phyloP scores from a whole-genome alignment of 108 stramenopile species.

The Schizochytrium sp. region DNA sequence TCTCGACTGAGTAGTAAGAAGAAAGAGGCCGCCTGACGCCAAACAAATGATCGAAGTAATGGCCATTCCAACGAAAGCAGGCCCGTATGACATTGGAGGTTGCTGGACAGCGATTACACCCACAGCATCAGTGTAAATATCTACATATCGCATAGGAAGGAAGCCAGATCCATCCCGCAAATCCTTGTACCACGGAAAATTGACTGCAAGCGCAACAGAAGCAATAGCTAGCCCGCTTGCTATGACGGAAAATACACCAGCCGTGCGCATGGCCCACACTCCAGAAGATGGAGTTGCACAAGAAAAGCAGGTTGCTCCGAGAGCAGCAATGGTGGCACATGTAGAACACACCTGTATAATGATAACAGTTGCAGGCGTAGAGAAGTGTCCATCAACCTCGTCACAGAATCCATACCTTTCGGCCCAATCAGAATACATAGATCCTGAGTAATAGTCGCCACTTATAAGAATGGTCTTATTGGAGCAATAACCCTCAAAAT shows the following conservation, averaged over 20 bases:
- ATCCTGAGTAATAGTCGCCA: neutral
- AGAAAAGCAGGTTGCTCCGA: neutral
- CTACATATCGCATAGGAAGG: neutral
- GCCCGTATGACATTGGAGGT: neutral
- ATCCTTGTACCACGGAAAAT: conserved; percentile 47
- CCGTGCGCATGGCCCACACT: neutral
- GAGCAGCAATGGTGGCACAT: neutral
- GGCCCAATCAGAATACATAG: conserved; percentile 14
- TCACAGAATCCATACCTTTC: neutral
- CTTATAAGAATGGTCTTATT: neutral
- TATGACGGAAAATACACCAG: neutral
- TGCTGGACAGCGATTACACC: conserved; percentile 32
- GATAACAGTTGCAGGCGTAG: neutral
- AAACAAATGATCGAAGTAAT: neutral
- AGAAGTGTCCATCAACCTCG: neutral
- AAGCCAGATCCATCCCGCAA: conserved; percentile 9
- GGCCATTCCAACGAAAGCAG: neutral
- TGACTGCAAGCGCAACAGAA: neutral
- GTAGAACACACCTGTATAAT: neutral
- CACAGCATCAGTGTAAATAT: neutral
- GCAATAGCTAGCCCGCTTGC: neutral
- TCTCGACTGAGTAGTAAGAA: neutral
- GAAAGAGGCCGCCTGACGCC: neutral
- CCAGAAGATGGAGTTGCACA: neutral
- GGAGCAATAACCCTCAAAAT: neutral